Evolutionary conservation across 495 filamentous ascomycete species (phyloP).

Genomic region (Bathelium albidoporum): DNA sequence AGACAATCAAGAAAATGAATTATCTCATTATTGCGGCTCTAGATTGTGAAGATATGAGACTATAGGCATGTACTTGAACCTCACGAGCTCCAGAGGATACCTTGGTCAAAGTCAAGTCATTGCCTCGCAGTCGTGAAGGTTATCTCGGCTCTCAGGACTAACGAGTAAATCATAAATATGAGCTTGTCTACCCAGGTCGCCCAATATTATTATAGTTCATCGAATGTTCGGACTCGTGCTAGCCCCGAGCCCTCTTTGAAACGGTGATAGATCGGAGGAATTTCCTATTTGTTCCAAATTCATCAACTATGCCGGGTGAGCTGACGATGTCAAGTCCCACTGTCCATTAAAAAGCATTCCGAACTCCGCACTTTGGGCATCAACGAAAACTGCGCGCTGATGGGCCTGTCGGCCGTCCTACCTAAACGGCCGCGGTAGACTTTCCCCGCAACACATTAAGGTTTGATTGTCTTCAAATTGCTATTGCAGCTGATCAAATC

Average conservation of each 20-base stretch:
- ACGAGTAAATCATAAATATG: too few relatives aligned
- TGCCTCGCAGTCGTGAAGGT: too few relatives aligned
- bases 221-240: neutral
- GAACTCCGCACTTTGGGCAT: conserved; percentile 4
- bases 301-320: neutral
- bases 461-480: neutral
- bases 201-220: too few relatives aligned
- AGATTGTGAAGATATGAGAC: too few relatives aligned
- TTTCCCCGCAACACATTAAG: neutral
- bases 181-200: too few relatives aligned
- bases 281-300: neutral
- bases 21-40: too few relatives aligned
- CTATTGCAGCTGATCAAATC: neutral
- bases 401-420: neutral
- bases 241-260: neutral
- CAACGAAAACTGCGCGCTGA: neutral
- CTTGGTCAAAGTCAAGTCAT: too few relatives aligned
- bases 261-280: neutral
- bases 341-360: neutral
- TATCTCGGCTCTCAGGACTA: too few relatives aligned
- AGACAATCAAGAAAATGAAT: too few relatives aligned
- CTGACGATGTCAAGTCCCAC: neutral
- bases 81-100: too few relatives aligned
- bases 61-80: too few relatives aligned
- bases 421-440: neutral